Evolutionary conservation across 2,329 filamentous ascomycete genomes (phyloP).

Genomic region (Fonsecaea nubica): DNA sequence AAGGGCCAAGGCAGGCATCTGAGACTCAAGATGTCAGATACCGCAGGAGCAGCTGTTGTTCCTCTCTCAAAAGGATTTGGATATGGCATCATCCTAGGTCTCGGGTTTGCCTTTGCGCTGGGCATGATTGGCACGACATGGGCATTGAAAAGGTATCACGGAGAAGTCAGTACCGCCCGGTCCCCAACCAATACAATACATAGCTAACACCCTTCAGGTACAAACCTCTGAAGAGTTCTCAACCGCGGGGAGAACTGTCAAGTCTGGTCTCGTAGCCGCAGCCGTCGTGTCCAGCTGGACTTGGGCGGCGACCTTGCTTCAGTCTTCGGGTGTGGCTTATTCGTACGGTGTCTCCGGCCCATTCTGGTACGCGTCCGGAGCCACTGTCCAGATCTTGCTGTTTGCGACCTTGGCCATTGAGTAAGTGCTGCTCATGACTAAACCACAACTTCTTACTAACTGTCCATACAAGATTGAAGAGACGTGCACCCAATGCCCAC

Average conservation of each 20-base stretch:
- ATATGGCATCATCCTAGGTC: conserved; percentile 77
- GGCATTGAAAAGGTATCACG: conserved; percentile 70
- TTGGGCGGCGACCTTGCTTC: conserved; percentile 53
- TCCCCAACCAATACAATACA: neutral
- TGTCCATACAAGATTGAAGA: conserved; percentile 63
- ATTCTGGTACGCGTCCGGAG: conserved; percentile 73
- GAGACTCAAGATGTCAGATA: conserved; percentile 25
- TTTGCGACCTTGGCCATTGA: conserved; percentile 92
- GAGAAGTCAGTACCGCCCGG: conserved; percentile 54
- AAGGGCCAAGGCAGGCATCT: neutral
- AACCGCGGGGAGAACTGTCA: conserved; percentile 85
- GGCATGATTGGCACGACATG: conserved; percentile 78
- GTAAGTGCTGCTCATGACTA: conserved; percentile 29
- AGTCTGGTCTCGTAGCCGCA: conserved; percentile 83
- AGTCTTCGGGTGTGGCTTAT: conserved; percentile 82
- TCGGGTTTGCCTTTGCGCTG: conserved; percentile 76
- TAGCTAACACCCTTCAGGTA: conserved; percentile 54
- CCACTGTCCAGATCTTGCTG: conserved; percentile 84
- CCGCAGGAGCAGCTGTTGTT: conserved; percentile 28
- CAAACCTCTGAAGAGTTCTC: conserved; percentile 94
- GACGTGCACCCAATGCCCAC: conserved; percentile 85
- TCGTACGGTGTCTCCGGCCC: conserved; percentile 73
- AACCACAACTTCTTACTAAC: neutral
- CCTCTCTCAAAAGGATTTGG: conserved; percentile 60
- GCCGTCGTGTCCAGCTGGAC: conserved; percentile 95